Evolutionary conservation across 2,329 filamentous ascomycete genomes (phyloP).

Genomic region (Ophiocordyceps robertsii): DNA sequence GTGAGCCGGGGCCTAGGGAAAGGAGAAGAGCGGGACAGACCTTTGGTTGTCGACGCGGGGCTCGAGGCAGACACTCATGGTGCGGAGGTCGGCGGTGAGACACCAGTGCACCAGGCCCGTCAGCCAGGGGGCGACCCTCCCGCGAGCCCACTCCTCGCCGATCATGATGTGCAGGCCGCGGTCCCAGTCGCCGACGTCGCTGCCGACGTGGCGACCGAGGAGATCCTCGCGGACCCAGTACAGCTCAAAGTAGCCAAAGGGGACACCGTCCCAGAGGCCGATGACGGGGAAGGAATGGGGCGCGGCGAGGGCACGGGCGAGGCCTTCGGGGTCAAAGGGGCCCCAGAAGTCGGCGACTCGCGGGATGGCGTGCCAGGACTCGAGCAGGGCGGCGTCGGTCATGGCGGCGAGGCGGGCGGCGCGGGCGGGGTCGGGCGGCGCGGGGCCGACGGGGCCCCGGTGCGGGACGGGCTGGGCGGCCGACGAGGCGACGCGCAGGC

Average conservation of each 20-base stretch:
- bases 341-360: constrained; percentile 84
- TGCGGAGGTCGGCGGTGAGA: constrained; percentile 64
- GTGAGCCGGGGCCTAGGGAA: neutral
- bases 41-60: constrained; percentile 82
- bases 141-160: constrained; percentile 84
- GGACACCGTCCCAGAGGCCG: constrained; percentile 85
- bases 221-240: constrained; percentile 96
- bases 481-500: constrained; percentile 71
- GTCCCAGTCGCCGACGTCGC: constrained; percentile 64
- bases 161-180: constrained; percentile 79
- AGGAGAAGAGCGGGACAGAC: constrained; percentile 27
- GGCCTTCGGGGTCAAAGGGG: constrained; percentile 48
- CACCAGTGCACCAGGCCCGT: constrained; percentile 80
- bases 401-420: constrained; percentile 25
- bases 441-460: constrained; percentile 40
- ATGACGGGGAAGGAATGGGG: constrained; percentile 81
- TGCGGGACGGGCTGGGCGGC: constrained; percentile 51
- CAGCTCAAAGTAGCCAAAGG: constrained; percentile 94
- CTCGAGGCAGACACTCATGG: constrained; percentile 73
- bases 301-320: constrained; percentile 49
- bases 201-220: constrained; percentile 55
- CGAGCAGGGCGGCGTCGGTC: constrained; percentile 45
- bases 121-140: constrained; percentile 70
- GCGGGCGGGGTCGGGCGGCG: constrained; percentile 24
- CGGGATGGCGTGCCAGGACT: constrained; percentile 79